Evolutionary conservation across 1,284 basidiomycete genomes (phyloP).

Genomic region (Pascua guehoae): DNA sequence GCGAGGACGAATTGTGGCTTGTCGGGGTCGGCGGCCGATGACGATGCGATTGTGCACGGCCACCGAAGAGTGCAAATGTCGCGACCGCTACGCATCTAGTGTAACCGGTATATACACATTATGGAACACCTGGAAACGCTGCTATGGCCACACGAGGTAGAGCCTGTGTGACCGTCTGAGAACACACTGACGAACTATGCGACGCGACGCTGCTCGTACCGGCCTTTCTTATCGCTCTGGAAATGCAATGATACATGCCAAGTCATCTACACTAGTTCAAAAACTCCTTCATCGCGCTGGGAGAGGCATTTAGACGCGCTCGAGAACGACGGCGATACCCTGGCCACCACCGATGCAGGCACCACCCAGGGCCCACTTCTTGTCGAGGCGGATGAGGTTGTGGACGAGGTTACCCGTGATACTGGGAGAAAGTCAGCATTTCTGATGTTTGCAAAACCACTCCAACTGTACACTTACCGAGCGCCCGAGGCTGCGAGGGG

Average conservation of each 20-base stretch:
- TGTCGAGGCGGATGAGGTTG: conserved; percentile 54
- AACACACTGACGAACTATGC: too few species aligned
- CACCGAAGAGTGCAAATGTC: too few species aligned
- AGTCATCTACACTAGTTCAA: too few species aligned
- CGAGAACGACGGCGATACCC: conserved; percentile 45
- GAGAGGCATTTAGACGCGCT: conserved; percentile 18
- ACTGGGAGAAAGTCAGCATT: conserved; percentile 12
- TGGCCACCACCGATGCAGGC: conserved; percentile 56
- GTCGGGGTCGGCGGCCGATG: too few species aligned
- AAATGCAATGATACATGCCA: conserved; percentile 6
- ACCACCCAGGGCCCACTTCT: conserved; percentile 56
- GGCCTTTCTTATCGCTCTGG: not conserved
- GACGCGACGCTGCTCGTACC: not conserved
- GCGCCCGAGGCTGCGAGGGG: conserved; percentile 57
- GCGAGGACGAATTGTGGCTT: too few species aligned
- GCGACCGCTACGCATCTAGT: too few species aligned
- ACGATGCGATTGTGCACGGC: too few species aligned
- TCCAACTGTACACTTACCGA: conserved; percentile 22
- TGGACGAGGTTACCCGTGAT: conserved; percentile 56
- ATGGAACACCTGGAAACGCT: too few species aligned
- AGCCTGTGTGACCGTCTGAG: too few species aligned
- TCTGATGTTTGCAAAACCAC: not conserved
- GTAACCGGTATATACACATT: too few species aligned
- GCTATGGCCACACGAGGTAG: too few species aligned
- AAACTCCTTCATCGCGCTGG: not conserved